Conservation (phyloP, 441 rosid species). For the Breynia disticha region DNA sequence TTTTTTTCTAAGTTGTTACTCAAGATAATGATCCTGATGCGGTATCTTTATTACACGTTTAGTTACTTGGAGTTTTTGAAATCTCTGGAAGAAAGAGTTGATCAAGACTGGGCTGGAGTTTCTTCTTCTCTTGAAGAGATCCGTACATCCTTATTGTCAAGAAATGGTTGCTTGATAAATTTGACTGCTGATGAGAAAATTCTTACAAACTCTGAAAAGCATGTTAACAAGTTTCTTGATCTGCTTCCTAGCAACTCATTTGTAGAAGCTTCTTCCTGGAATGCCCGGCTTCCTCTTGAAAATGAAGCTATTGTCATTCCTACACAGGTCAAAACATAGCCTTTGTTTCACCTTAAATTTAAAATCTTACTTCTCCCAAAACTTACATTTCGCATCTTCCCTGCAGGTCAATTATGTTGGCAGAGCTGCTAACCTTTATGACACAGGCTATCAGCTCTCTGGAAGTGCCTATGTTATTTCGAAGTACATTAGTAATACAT, state of each 20-base stretch:
- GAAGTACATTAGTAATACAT: constrained; percentile 75
- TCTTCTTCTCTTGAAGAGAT: constrained; percentile 87
- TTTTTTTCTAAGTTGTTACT: background rate
- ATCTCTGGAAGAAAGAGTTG: constrained; percentile 69
- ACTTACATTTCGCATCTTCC: constrained; percentile 2
- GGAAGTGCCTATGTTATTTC: constrained; percentile 96
- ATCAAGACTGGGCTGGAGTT: constrained; percentile 77
- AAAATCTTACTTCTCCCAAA: background rate
- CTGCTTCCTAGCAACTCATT: constrained; percentile 60
- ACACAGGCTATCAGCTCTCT: constrained; percentile 56
- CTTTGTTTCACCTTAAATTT: no score
- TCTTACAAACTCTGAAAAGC: constrained; percentile 46
- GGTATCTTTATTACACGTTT: constrained; percentile 13
- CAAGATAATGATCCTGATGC: constrained; percentile 10
- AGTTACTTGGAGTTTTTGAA: constrained; percentile 83
- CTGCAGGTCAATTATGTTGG: constrained; percentile 93
- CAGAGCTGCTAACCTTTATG: constrained; percentile 77
- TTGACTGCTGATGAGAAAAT: constrained; percentile 80
- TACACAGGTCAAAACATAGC: constrained; percentile 51
- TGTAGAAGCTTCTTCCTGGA: constrained; percentile 38
- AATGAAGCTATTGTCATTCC: constrained; percentile 91
- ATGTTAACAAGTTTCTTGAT: constrained; percentile 67
- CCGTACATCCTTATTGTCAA: constrained; percentile 64
- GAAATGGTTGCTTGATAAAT: constrained; percentile 71
- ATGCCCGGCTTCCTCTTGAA: constrained; percentile 42